Evolutionary conservation across 148 eudicot genomes (phyloP).

Genomic region (Pharnaceum exiguum): DNA sequence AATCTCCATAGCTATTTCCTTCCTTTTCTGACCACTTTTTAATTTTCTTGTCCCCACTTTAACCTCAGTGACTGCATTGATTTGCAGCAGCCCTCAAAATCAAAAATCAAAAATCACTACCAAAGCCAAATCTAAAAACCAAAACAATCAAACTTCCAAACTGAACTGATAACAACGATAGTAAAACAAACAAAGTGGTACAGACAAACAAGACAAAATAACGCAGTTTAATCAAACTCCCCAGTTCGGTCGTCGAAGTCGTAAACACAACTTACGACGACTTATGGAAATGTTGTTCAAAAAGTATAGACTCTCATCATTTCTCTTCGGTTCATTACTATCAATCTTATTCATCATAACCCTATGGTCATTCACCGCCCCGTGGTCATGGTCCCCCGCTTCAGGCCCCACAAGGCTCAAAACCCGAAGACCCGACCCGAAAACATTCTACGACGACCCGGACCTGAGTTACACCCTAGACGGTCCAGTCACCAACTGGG

Average conservation of each 20-base stretch:
- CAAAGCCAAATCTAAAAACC: background rate
- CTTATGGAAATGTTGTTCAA: no score
- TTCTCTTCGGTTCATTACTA: constrained; percentile 30
- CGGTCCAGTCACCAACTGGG: constrained; percentile 53
- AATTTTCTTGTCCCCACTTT: background rate
- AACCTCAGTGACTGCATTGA: background rate
- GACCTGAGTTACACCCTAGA: constrained; percentile 40
- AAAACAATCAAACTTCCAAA: background rate
- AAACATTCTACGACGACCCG: constrained; percentile 61
- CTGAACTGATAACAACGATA: no score
- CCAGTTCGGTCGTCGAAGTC: no score
- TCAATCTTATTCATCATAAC: constrained; percentile 51
- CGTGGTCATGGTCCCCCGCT: constrained; percentile 10
- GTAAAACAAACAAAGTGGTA: no score
- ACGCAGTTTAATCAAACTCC: no score
- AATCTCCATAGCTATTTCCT: background rate
- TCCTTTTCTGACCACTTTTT: background rate
- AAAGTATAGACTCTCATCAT: no score
- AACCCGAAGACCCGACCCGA: constrained; percentile 24
- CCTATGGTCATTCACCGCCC: constrained; percentile 36
- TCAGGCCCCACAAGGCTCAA: constrained; percentile 5
- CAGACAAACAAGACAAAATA: no score
- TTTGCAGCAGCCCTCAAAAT: background rate
- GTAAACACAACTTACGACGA: constrained; percentile 1
- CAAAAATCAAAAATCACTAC: background rate